A percentile compares a stretch with the other conserved stretches of the same genome.
Evolutionary conservation across 1,284 basidiomycete genomes (phyloP).

Genomic region (Porodaedalea pini): DNA sequence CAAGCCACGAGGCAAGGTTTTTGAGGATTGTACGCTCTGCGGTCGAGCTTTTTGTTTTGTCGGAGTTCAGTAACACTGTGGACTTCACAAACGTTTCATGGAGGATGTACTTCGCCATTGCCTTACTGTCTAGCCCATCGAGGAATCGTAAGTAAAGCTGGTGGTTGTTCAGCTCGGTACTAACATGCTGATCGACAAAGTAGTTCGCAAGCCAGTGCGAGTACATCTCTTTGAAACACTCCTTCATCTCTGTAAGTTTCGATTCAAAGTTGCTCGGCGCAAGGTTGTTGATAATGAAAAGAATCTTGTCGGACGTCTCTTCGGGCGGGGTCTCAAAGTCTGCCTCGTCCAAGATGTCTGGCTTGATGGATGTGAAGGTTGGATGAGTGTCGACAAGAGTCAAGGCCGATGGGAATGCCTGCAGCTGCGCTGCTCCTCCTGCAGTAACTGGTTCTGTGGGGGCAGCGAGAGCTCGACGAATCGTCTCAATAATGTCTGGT

Average conservation of each 20-base stretch:
- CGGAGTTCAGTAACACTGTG: slow-evolving; percentile 83
- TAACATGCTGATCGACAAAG: slow-evolving; percentile 93
- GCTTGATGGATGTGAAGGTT: slow-evolving; percentile 71
- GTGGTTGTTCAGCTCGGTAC: slow-evolving; percentile 97
- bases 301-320: slow-evolving; percentile 87
- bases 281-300: slow-evolving; percentile 98
- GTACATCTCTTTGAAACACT: slow-evolving; percentile 76
- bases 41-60: slow-evolving; percentile 82
- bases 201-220: slow-evolving; percentile 98
- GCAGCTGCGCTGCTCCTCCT: slow-evolving; percentile 38
- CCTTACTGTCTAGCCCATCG: slow-evolving; percentile 70
- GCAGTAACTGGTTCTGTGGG: slow-evolving; percentile 40
- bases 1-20: slow-evolving; percentile 95
- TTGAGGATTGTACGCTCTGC: slow-evolving; percentile 88
- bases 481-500: slow-evolving; percentile 77
- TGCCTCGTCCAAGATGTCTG: slow-evolving; percentile 59
- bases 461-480: slow-evolving; percentile 67
- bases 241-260: slow-evolving; percentile 82
- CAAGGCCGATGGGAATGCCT: slow-evolving; percentile 32
- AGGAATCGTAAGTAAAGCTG: slow-evolving; percentile 92
- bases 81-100: slow-evolving; percentile 94
- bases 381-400: slow-evolving; percentile 43
- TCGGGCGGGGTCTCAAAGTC: slow-evolving; percentile 72
- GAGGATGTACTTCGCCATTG: slow-evolving; percentile 73
- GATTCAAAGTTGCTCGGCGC: slow-evolving; percentile 90